Percentiles rank a stretch among this genome's conserved stretches.
Evolutionary conservation across 2,329 filamentous ascomycete species (phyloP).

Genomic region (Diaporthe australafricana): DNA sequence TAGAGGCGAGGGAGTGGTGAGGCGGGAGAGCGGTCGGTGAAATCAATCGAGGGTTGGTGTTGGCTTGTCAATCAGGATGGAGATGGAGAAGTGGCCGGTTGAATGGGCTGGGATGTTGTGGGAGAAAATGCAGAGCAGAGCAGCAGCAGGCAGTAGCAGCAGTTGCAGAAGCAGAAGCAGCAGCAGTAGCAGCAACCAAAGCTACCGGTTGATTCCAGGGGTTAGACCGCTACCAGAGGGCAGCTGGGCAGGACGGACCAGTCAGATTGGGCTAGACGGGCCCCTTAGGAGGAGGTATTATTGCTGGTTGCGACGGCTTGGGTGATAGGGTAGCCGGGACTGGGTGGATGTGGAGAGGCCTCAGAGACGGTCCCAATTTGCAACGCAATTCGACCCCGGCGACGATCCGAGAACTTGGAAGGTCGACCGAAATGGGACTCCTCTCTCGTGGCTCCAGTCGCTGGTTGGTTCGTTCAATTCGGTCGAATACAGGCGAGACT

Average conservation of each 20-base stretch:
- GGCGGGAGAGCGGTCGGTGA: constrained; percentile 30
- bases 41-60: constrained; percentile 33
- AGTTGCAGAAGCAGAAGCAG: neutral
- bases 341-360: constrained; percentile 29
- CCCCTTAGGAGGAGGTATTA: constrained; percentile 34
- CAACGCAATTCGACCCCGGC: constrained; percentile 31
- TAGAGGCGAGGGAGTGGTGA: constrained; percentile 30
- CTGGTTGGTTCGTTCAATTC: constrained; percentile 7
- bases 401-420: constrained; percentile 32
- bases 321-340: constrained; percentile 27
- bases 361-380: constrained; percentile 33
- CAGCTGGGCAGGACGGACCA: constrained; percentile 32
- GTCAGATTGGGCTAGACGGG: constrained; percentile 34
- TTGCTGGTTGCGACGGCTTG: constrained; percentile 31
- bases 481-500: constrained; percentile 1
- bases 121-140: constrained; percentile 35
- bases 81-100: constrained; percentile 34
- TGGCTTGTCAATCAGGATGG: constrained; percentile 30
- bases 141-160: constrained; percentile 30
- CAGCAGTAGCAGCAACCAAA: constrained; percentile 15
- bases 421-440: constrained; percentile 31
- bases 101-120: constrained; percentile 36
- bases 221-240: constrained; percentile 33
- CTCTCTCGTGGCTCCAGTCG: constrained; percentile 26
- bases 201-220: constrained; percentile 35